Evolutionary conservation across 805 yeast species (phyloP).

Genomic region (Kockiozyma suomiensis): DNA sequence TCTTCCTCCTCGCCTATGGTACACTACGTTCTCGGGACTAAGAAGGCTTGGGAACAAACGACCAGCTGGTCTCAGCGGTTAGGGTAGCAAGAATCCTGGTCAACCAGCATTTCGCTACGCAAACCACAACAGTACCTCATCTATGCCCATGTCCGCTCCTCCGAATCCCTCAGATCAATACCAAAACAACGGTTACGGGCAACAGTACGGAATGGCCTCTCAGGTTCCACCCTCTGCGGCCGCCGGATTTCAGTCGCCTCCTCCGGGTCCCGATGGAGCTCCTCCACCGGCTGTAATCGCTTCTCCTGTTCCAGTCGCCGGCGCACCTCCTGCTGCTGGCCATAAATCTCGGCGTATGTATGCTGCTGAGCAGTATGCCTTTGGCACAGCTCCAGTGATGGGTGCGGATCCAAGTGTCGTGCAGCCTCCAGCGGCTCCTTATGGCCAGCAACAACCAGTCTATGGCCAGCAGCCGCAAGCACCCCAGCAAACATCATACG

Average conservation of each 20-base stretch:
- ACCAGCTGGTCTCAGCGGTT: slow-evolving; percentile 19
- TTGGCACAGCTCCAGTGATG: slow-evolving; percentile 39
- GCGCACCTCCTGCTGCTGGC: neutral
- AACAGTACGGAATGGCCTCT: slow-evolving; percentile 21
- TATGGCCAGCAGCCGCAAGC: slow-evolving; percentile 20
- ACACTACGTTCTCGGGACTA: neutral
- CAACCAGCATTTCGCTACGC: neutral
- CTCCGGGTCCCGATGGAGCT: slow-evolving; percentile 8
- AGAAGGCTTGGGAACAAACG: slow-evolving; percentile 3
- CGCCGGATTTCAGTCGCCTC: slow-evolving; percentile 5
- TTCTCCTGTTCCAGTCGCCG: slow-evolving; percentile 4
- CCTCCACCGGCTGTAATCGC: neutral
- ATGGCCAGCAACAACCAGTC: slow-evolving; percentile 15
- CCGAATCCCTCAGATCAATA: slow-evolving; percentile 12
- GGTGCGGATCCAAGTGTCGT: slow-evolving; percentile 23
- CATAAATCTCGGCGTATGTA: slow-evolving; percentile 48
- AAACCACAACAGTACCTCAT: neutral
- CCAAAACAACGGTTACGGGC: slow-evolving; percentile 17
- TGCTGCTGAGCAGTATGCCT: slow-evolving; percentile 52
- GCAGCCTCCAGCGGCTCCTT: slow-evolving; percentile 6
- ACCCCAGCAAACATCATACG: slow-evolving; percentile 5
- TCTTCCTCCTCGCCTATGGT: neutral
- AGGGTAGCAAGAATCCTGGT: neutral
- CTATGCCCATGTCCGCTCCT: slow-evolving; percentile 5
- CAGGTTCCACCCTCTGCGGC: slow-evolving; percentile 10